phyloP scores from a whole-genome alignment of 768 basidiomycete genomes.

The Myochromella boudieri region DNA sequence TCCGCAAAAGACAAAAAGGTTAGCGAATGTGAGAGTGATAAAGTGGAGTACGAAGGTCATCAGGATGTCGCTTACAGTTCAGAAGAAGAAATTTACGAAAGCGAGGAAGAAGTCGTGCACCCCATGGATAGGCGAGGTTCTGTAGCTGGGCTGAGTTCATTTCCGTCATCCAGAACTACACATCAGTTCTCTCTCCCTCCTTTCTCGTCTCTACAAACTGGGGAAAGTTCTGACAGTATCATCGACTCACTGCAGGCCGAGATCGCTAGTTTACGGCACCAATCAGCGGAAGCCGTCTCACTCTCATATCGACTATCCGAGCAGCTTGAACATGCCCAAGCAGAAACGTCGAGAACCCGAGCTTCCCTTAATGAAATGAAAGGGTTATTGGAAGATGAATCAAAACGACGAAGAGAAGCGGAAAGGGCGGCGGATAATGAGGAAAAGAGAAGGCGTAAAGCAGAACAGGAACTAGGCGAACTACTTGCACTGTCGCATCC shows the following conservation, averaged over 20 bases:
- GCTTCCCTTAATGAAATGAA: constrained; percentile 56
- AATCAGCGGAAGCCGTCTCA: constrained; percentile 67
- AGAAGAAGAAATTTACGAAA: constrained; percentile 60
- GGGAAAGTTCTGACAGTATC: constrained; percentile 31
- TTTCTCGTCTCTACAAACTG: constrained; percentile 36
- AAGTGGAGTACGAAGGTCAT: constrained; percentile 18
- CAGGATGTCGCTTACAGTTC: constrained; percentile 25
- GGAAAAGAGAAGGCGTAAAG: constrained; percentile 39
- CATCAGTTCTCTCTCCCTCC: constrained; percentile 43
- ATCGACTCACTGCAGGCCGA: constrained; percentile 69
- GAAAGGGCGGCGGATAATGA: constrained; percentile 55
- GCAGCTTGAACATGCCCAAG: constrained; percentile 65
- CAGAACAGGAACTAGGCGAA: constrained; percentile 49
- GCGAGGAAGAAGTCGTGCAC: constrained; percentile 61
- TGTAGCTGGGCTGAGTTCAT: constrained; percentile 35
- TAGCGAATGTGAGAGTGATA: constrained; percentile 8
- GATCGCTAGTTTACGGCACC: constrained; percentile 59
- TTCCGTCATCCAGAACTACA: constrained; percentile 25
- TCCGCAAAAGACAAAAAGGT: neutral
- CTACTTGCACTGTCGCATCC: constrained; percentile 26
- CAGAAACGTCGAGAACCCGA: constrained; percentile 56
- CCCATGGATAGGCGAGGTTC: constrained; percentile 45
- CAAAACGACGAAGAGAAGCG: constrained; percentile 53
- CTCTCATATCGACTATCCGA: constrained; percentile 66
- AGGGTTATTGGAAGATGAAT: constrained; percentile 60